phyloP scores from a whole-genome alignment of 352 stramenopile species.

The Peronospora farinosa region DNA sequence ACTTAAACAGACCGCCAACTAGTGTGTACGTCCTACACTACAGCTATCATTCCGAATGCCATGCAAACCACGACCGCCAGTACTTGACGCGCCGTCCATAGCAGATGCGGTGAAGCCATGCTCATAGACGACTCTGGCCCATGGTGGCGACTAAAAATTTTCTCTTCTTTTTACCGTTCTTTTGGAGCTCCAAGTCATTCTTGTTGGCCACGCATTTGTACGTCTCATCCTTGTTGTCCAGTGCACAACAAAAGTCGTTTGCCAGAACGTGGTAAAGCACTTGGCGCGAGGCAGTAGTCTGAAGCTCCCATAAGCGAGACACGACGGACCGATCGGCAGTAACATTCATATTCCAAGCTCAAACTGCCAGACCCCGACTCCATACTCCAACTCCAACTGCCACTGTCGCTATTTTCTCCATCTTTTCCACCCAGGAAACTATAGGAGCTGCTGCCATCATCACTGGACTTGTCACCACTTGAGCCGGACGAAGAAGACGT shows the following conservation, averaged over 20 bases:
- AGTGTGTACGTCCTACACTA: constrained; percentile 27
- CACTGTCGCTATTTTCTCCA: constrained; percentile 17
- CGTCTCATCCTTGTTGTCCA: constrained; percentile 54
- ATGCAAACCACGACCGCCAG: constrained; percentile 21
- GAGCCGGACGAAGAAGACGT: constrained; percentile 8
- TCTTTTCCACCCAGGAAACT: constrained; percentile 9
- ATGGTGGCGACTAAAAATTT: constrained; percentile 17
- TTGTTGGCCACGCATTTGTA: constrained; percentile 72
- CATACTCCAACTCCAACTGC: constrained; percentile 11
- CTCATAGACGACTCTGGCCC: constrained; percentile 18
- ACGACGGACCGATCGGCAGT: constrained; percentile 33
- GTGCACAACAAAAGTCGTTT: constrained; percentile 51
- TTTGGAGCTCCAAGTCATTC: constrained; percentile 58
- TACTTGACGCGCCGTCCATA: constrained; percentile 17
- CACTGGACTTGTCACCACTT: constrained; percentile 2
- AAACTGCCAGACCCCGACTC: constrained; percentile 24
- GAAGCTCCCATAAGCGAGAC: constrained; percentile 70
- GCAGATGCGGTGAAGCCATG: constrained; percentile 1
- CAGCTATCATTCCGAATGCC: constrained; percentile 17
- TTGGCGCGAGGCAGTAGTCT: constrained; percentile 55
- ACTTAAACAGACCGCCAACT: too few species aligned
- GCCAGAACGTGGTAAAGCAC: constrained; percentile 41
- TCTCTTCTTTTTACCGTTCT: constrained; percentile 42
- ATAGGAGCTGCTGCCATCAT: background rate
- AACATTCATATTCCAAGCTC: constrained; percentile 38